Base-by-base conservation (phyloP, 148 eudicot genomes). In the Drosera capensis region DNA sequence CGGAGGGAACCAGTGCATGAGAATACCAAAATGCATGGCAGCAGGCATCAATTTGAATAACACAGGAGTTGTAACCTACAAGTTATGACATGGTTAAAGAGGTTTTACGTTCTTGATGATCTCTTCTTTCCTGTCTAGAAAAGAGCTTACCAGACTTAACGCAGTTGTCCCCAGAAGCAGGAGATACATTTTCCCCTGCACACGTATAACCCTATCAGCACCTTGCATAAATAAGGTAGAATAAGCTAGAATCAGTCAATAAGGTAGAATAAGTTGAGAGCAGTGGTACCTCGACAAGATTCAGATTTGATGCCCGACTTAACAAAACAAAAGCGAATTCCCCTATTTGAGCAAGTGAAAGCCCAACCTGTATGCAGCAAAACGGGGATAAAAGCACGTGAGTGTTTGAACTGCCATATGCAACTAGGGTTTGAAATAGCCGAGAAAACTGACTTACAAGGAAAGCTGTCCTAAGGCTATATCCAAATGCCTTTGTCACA, bases 121-220 rank as follows among this genome's bases (percentile, higher is more conserved):
- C 11, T 28, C 0, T 28, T 28, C 31, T 28, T 28, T 28, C 11
- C 11, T 28, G 31, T 3, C 38, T 34, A 11, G 11, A 2, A 34
- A 34, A 11, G n/a, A 34, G 38, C 79, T 68, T 68, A 85, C 99
- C 77, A 90, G 75, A 54, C 99, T 90, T 9, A 90, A 70, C 29
- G 99, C 99, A 54, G 99, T 90, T 20, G 99, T 90, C 54, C 99
- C 99, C 29, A 90, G 88, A 42, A 90, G 94, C 41, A 90, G 81
- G 48, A 90, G 82, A 56, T 90, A 90, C 94, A 90, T 78, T 54
- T 81, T 90, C 43, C 94, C 99, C 95, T 90, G 50, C 7, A 57
- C 23, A 54, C 31, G 9, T 9, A 28, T 28, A 9, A 28, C 31
- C 6, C 31, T 28, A 9, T 3, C 4, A 28, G 9, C 31, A 28